phyloP scores from a whole-genome alignment of 1,284 basidiomycete species.

The Puccinia coronata region DNA sequence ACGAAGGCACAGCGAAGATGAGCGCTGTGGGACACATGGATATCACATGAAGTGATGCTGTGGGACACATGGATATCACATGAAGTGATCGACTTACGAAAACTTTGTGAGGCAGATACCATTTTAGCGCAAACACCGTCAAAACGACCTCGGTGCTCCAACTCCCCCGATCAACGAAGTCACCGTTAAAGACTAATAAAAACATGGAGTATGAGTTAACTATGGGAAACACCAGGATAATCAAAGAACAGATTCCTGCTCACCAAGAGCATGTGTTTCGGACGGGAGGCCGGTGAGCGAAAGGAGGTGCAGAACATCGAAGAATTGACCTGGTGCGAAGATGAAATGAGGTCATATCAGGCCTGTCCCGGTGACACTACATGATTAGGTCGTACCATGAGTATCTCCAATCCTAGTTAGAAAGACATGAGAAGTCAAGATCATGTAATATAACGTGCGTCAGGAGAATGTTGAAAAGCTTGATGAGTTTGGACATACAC shows the following conservation, averaged over 20 bases:
- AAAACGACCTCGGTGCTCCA: slow-evolving; percentile 97
- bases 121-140: slow-evolving; percentile 93
- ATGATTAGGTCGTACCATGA: slow-evolving; percentile 47
- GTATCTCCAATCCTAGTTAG: slow-evolving; percentile 48
- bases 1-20: background rate
- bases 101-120: slow-evolving; percentile 58
- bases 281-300: slow-evolving; percentile 70
- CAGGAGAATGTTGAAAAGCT: background rate
- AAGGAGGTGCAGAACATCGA: slow-evolving; percentile 85
- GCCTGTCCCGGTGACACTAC: background rate
- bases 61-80: background rate
- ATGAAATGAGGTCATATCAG: background rate
- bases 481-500: slow-evolving; percentile 68
- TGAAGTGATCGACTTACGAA: slow-evolving; percentile 25
- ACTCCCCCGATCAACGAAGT: slow-evolving; percentile 94
- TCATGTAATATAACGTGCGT: background rate
- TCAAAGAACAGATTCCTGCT: background rate
- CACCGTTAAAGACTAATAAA: slow-evolving; percentile 66
- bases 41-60: too few species aligned
- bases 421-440: background rate
- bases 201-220: slow-evolving; percentile 64
- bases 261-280: slow-evolving; percentile 53
- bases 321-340: slow-evolving; percentile 74
- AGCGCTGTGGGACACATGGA: slow-evolving; percentile 53
- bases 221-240: slow-evolving; percentile 58